phyloP scores from a whole-genome alignment of 257 asterid genomes.

The Phtheirospermum japonicum region DNA sequence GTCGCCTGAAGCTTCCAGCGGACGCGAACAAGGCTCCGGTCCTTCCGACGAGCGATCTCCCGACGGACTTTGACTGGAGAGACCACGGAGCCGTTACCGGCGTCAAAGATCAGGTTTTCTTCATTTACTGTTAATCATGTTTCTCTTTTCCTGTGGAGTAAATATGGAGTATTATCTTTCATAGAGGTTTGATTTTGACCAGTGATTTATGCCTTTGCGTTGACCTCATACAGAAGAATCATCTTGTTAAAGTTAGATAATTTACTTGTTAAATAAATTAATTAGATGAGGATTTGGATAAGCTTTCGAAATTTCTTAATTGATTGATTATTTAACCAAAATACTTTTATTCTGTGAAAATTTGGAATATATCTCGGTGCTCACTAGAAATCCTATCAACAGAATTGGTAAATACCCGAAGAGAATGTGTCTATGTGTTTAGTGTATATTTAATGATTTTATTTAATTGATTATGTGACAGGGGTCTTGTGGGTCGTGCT shows the following conservation, averaged over 20 bases:
- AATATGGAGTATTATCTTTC: not conserved
- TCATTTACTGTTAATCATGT: not conserved
- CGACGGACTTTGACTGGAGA: conserved; percentile 79
- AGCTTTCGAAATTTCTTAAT: not conserved
- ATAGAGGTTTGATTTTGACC: conserved; percentile 4
- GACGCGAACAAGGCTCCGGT: conserved; percentile 66
- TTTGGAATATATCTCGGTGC: too few species aligned
- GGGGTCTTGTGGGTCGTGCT: conserved; percentile 98
- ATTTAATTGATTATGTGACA: conserved; percentile 26
- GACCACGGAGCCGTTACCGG: conserved; percentile 82
- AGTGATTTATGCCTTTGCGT: not conserved
- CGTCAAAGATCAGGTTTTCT: conserved; percentile 77
- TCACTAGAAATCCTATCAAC: too few species aligned
- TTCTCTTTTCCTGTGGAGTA: not conserved
- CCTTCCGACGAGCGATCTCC: conserved; percentile 68
- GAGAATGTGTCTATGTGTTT: too few species aligned
- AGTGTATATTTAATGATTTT: not conserved
- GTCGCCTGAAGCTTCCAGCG: conserved; percentile 43
- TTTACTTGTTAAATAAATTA: too few species aligned
- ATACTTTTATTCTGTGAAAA: too few species aligned
- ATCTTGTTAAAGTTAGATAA: too few species aligned
- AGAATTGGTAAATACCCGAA: not conserved
- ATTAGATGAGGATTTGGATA: too few species aligned
- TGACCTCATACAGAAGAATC: not conserved
- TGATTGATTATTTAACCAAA: not conserved